Base-by-base conservation (phyloP, 2,329 filamentous ascomycete species). In the Cryphonectria nitschkei region DNA sequence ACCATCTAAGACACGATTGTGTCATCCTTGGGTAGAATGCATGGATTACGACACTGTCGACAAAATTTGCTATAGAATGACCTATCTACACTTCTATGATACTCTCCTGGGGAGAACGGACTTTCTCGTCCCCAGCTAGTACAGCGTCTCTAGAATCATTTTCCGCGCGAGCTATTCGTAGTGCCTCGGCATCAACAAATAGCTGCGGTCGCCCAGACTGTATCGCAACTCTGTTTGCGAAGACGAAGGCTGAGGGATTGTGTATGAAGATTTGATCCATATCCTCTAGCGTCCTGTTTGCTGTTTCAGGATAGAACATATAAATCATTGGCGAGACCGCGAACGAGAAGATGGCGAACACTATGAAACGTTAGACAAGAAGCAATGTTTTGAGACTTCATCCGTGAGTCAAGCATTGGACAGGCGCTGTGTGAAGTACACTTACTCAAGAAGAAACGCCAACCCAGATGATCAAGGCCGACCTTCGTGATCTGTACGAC, bases 231-330 rank as follows among this genome's bases (percentile, higher is more conserved):
- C 74, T 71, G 67, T 80, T 78, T 37, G 77, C 75, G 43, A 76
- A 81, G 19, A 82, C 80, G 46, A 82, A 74, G 19, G 78, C 58
- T 19, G 74, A 74, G 1, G 76, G 76, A 58, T 78, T 75, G 46
- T 75, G 75, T 50, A 78, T 77, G 71, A 82, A 83, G 56, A 82
- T 82, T 69, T 82, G 77, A 72, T 86, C 83, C 76, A 86, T 85
- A 61, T 86, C 84, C 74, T 86, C 84, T 8, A 86, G 78, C 0
- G 84, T 82, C 13, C 81, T 79, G 63, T 82, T 78, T 7, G 81
- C 76, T 1, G 85, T 86, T 74, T 87, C 85, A 0, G 84, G 84
- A 69, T 86, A 86, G 61, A 87, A 80, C 70, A 84, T 79, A 75
- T 83, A 87, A 6, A 85, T 82, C 54, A 82, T 73, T 16, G 80